These are phyloP conservation scores for Trematosphaeria pertusa DNA, from an alignment of 2,329 filamentous ascomycete species.

Conservation along the genomic window DNA sequence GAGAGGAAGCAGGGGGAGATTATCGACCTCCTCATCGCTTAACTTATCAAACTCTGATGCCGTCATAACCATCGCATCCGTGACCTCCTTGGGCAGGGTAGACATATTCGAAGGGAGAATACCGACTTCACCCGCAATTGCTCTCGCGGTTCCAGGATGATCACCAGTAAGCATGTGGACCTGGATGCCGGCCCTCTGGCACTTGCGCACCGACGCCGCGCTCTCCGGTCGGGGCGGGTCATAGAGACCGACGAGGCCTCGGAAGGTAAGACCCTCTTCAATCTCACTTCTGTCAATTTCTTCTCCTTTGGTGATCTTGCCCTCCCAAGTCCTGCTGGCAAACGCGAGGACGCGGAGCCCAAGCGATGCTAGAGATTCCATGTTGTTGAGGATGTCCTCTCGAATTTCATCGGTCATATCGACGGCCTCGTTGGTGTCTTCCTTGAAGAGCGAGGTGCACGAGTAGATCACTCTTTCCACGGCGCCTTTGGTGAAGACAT, in stretches of 20 bases:
- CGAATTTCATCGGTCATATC: constrained; percentile 62
- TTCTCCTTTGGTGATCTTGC: constrained; percentile 53
- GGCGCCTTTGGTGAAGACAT: constrained; percentile 69
- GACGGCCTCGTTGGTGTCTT: constrained; percentile 47
- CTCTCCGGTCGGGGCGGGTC: constrained; percentile 86
- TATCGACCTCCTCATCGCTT: constrained; percentile 75
- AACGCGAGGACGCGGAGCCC: constrained; percentile 74
- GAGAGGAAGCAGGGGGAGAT: constrained; percentile 75
- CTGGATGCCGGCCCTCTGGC: constrained; percentile 54
- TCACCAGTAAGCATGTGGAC: constrained; percentile 60
- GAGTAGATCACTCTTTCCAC: constrained; percentile 72
- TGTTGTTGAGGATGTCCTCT: constrained; percentile 67
- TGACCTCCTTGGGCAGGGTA: constrained; percentile 35
- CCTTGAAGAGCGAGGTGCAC: constrained; percentile 61
- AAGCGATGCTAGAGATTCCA: constrained; percentile 70
- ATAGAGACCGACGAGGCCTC: constrained; percentile 83
- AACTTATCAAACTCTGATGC: constrained; percentile 76
- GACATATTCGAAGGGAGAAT: constrained; percentile 46
- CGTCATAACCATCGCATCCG: constrained; percentile 44
- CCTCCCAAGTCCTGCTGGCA: constrained; percentile 58
- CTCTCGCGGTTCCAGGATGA: constrained; percentile 54
- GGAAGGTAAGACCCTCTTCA: constrained; percentile 73
- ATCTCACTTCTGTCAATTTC: constrained; percentile 65
- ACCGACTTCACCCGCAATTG: constrained; percentile 56
- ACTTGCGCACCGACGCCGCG: constrained; percentile 58